Evolutionary conservation across 345 rosid genomes (phyloP), one percentile per base, ranked within the genome.

Genomic region (Eucalyptus polyanthemos): DNA sequence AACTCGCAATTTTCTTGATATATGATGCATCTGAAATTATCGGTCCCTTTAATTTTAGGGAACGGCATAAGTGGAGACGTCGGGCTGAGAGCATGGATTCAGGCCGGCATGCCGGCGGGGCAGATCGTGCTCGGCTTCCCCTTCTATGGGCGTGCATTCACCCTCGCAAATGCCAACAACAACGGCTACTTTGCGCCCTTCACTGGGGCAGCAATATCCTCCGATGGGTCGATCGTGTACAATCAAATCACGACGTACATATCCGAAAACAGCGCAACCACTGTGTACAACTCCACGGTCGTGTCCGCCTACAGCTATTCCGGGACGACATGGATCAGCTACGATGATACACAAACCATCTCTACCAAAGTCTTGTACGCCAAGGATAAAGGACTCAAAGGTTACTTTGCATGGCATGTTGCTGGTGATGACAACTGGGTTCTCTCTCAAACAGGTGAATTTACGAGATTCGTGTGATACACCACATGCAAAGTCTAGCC

Each of bases 361-460:
- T 89, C 92, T 3, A 89, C 92, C 2, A 97, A 96, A 92, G 92
- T 96, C 14, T 49, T 87, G 53, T 94, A 94, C 24, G 95, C 95
- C 65, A 91, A 93, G 89, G 93, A 58, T 21, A 93, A 89, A 44
- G 92, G 93, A 17, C 88, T 96, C 87, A 95, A 93, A 62, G 99
- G 99, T 89, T 96, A 95, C 93, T 96, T 93, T 91, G 94, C 94
- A 51, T 96, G 99, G 99, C 96, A 95, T 31, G 93, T 94, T 34
- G 94, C 93, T 2, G 92, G 88, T 47, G 99, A 96, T 31, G 91
- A 89, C 25, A 91, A 93, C 8, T 95, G 94, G 92, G 88, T 89
- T 89, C 93, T 95, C 67, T 89, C 90, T 50, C 89, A 44, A 16
- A 86, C 37, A 81, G 89, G 89, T 88, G 47, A 76, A 76, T 76